Evolutionary conservation across 1,284 basidiomycete species (phyloP).

Genomic region (Flammula alnicola): DNA sequence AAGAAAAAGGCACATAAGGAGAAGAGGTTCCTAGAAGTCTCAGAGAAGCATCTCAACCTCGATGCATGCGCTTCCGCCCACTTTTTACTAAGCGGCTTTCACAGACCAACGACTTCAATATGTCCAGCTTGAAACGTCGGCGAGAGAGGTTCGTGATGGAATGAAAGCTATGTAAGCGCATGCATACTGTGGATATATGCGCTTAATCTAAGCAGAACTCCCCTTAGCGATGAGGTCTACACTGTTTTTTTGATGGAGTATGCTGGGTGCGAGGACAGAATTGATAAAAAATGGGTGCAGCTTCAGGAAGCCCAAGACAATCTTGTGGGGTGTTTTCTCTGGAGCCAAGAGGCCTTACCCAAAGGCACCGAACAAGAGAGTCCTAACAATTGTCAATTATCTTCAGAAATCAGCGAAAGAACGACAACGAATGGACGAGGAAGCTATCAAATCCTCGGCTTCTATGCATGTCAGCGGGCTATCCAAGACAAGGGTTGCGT

Average conservation of each 20-base stretch:
- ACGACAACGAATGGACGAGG: conserved; percentile 13
- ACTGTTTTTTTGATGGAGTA: conserved; percentile 19
- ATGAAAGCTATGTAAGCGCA: conserved; percentile 17
- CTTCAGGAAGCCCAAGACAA: conserved; percentile 18
- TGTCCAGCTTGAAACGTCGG: conserved; percentile 4
- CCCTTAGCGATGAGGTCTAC: conserved; percentile 19
- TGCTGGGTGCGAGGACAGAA: conserved; percentile 25
- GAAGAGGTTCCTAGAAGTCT: conserved; percentile 10
- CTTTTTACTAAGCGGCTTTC: background rate
- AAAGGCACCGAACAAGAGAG: background rate
- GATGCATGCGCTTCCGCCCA: background rate
- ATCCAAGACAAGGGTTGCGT: conserved; percentile 20
- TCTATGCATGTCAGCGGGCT: conserved; percentile 11
- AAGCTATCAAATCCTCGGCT: conserved; percentile 6
- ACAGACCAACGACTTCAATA: too few species aligned
- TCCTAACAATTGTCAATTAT: background rate
- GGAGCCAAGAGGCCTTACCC: background rate
- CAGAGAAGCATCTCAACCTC: conserved; percentile 3
- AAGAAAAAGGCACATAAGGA: conserved; percentile 10
- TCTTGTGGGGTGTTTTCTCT: conserved; percentile 10
- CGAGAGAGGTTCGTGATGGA: conserved; percentile 13
- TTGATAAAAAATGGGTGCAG: conserved; percentile 19
- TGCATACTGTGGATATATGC: conserved; percentile 13
- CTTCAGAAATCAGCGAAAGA: conserved; percentile 15
- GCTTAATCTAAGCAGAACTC: background rate